Evolutionary conservation across 192 early-diverging fungal genomes (phyloP).

Genomic region (Thoreauomyces humboldtii): DNA sequence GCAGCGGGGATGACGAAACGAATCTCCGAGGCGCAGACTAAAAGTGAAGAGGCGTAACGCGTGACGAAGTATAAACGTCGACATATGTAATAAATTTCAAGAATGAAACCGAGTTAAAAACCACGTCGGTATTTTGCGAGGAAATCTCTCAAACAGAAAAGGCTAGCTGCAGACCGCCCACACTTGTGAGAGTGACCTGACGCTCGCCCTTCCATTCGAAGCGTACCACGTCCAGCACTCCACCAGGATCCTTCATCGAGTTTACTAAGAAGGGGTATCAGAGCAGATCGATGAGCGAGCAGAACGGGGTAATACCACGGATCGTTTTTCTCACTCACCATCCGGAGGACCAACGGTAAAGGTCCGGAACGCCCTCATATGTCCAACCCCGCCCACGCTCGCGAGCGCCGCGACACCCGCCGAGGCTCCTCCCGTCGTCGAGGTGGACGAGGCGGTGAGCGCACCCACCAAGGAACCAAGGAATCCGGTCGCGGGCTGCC

Average conservation of each 20-base stretch:
- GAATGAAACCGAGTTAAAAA: too few species aligned
- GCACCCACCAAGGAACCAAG: constrained; percentile 66
- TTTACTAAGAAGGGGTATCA: not conserved
- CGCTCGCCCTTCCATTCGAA: constrained; percentile 52
- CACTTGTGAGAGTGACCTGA: constrained; percentile 38
- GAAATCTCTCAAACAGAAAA: constrained; percentile 48
- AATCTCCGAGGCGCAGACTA: too few species aligned
- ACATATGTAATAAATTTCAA: too few species aligned
- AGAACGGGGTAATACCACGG: not conserved
- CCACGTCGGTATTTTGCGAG: too few species aligned
- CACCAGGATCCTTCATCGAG: constrained; percentile 8
- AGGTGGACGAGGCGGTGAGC: constrained; percentile 10
- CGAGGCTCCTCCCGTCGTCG: constrained; percentile 8
- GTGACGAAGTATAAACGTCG: too few species aligned
- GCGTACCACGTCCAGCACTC: constrained; percentile 19
- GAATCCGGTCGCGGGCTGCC: constrained; percentile 70
- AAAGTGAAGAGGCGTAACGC: too few species aligned
- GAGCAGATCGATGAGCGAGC: not conserved
- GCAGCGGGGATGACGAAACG: too few species aligned
- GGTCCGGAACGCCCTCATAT: constrained; percentile 48
- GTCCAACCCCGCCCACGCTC: constrained; percentile 29
- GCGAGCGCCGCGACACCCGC: constrained; percentile 24
- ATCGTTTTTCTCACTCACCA: constrained; percentile 15
- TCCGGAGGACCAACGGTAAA: constrained; percentile 45
- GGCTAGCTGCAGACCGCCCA: constrained; percentile 37